Evolutionary conservation across 2,329 filamentous ascomycete species (phyloP).

Genomic region (Lachnellula cervina): DNA sequence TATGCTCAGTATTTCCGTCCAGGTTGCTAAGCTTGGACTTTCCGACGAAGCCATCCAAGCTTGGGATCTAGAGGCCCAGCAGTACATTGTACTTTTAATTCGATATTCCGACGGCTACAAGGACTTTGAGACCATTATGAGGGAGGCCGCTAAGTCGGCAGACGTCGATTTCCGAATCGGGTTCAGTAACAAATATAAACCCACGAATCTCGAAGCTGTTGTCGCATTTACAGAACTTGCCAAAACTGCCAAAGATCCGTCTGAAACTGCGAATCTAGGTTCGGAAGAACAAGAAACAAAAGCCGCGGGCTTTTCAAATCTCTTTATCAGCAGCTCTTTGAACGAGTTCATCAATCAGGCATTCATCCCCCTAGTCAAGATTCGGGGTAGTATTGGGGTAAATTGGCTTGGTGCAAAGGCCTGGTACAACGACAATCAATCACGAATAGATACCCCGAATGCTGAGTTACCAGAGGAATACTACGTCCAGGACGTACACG

Average conservation of each 20-base stretch:
- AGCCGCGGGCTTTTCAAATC: constrained; percentile 42
- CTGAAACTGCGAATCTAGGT: constrained; percentile 9
- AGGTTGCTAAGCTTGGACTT: constrained; percentile 64
- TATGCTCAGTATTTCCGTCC: constrained; percentile 63
- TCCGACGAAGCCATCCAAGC: constrained; percentile 70
- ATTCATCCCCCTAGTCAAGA: constrained; percentile 57
- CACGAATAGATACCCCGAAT: constrained; percentile 15
- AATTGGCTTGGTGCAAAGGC: constrained; percentile 62
- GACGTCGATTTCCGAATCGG: constrained; percentile 62
- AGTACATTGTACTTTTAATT: constrained; percentile 72
- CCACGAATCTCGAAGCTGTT: constrained; percentile 43
- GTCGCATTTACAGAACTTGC: constrained; percentile 32
- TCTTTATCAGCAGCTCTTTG: constrained; percentile 70
- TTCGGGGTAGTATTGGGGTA: constrained; percentile 47
- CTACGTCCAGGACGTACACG: constrained; percentile 4
- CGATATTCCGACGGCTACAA: constrained; percentile 59
- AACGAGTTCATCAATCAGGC: constrained; percentile 62
- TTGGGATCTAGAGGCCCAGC: constrained; percentile 63
- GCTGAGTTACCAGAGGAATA: constrained; percentile 12
- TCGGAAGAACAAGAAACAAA: constrained; percentile 25
- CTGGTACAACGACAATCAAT: constrained; percentile 26
- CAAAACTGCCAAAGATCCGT: constrained; percentile 11
- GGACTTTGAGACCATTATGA: constrained; percentile 49
- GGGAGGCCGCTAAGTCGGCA: constrained; percentile 33
- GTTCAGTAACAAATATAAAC: constrained; percentile 68